These are phyloP conservation scores for Salvia rosmarinus DNA, from an alignment of 257 asterid genomes.

Conservation along the genomic window DNA sequence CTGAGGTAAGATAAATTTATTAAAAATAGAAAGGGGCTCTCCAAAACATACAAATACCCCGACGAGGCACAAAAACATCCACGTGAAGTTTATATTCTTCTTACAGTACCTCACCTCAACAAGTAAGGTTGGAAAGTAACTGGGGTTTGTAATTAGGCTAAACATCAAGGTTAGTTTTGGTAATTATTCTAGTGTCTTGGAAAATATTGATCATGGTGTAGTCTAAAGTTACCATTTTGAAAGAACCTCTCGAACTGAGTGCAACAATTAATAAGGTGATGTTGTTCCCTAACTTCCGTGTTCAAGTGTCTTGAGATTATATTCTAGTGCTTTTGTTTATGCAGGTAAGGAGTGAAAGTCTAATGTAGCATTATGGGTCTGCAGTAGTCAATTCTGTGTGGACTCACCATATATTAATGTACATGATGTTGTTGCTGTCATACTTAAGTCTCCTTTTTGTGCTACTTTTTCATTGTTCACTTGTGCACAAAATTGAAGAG, in stretches of 20 bases:
- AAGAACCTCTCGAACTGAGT: slow-evolving; percentile 1
- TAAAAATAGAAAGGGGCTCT: background rate
- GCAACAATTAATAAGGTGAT: background rate
- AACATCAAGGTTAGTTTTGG: background rate
- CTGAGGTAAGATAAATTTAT: background rate
- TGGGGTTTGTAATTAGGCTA: background rate
- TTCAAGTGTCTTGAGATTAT: background rate
- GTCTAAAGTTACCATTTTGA: background rate
- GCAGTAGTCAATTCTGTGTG: slow-evolving; percentile 1
- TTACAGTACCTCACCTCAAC: background rate
- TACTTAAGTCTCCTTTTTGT: background rate
- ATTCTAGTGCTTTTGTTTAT: slow-evolving; percentile 10
- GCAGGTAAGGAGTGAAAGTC: background rate
- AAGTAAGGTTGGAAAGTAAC: background rate
- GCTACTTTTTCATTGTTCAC: background rate
- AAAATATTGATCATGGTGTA: slow-evolving; percentile 17
- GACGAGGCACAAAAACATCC: background rate
- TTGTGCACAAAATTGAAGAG: background rate
- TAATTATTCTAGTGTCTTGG: background rate
- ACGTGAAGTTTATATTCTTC: background rate
- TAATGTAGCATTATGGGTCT: background rate
- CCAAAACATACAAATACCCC: background rate
- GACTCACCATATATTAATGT: background rate
- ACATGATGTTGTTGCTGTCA: slow-evolving; percentile 5
- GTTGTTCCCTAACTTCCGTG: background rate